Evolutionary conservation across 257 asterid species (phyloP), one percentile per base, ranked within the genome.

Genomic region (Lycium ferocissimum): DNA sequence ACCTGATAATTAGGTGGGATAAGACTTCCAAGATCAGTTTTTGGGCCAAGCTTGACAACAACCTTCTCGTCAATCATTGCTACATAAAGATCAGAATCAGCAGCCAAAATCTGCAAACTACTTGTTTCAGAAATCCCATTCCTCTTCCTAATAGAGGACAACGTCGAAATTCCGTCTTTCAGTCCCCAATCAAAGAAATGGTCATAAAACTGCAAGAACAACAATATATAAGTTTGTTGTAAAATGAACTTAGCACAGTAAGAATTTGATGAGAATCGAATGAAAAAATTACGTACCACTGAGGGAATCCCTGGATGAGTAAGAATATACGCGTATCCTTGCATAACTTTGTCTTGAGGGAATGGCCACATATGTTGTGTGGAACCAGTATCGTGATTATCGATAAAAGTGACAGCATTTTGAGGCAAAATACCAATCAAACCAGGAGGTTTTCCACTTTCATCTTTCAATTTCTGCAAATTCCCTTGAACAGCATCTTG

Each of bases 261-360:
- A 38, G 0, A 2, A 18, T 15, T 43, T 2, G 59, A 47, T 73
- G 59, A 72, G 2, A 20, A 72, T 40, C 45, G 2, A 9, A 20
- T 5, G 3, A 1, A 10, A 69, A 45, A 10, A 18, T 72, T 72
- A 73, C 12, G 58, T 67, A 94, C 98, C 91, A 94, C 85, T 0
- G 92, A 88, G n/a, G 98, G 98, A 66, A 84, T 85, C 33, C 99
- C 98, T 4, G 99, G 97, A 76, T 95, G 99, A 3, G 98, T 90
- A 51, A 96, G 97, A 43, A 96, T 94, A 57, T 95, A 96, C 17
- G 94, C 98, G 51, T 96, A 96, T 84, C 98, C 99, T 17, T 80
- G 90, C 58, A 87, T 84, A 72, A 96, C 95, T 84, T 93, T 94
- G 59, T 96, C 98, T 0, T 88, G 67, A 2, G 98, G 99, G 58